phyloP scores from a whole-genome alignment of 2,329 filamentous ascomycete genomes.

The Talaromyces sp. region DNA sequence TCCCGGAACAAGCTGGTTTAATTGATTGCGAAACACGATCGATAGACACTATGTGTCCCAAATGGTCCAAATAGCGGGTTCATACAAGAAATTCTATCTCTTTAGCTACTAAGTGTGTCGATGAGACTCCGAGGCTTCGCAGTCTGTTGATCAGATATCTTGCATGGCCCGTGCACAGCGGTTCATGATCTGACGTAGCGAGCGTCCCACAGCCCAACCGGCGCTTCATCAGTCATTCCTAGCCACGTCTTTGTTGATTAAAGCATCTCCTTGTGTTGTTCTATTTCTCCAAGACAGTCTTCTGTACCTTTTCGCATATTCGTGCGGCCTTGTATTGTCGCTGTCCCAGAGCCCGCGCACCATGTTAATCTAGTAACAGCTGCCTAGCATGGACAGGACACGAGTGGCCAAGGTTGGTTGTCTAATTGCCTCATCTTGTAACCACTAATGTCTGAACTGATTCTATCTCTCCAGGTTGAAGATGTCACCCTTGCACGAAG shows the following conservation, averaged over 20 bases:
- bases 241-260: background rate
- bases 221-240: background rate
- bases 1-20: background rate
- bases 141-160: background rate
- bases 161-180: slow-evolving; percentile 10
- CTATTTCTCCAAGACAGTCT: background rate
- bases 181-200: slow-evolving; percentile 20
- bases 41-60: too few relatives aligned
- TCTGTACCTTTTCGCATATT: too few relatives aligned
- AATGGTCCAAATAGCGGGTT: background rate
- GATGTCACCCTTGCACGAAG: slow-evolving; percentile 58
- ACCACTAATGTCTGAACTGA: background rate
- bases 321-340: background rate
- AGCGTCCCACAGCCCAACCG: background rate
- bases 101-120: background rate
- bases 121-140: background rate
- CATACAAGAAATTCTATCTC: background rate
- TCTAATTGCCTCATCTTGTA: background rate
- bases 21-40: background rate
- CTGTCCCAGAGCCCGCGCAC: slow-evolving; percentile 17
- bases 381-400: slow-evolving; percentile 43
- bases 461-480: slow-evolving; percentile 39
- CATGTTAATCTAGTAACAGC: slow-evolving; percentile 33
- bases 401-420: slow-evolving; percentile 41
- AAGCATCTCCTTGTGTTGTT: too few relatives aligned